Evolutionary conservation across 108 stramenopile genomes (phyloP), one percentile per base, ranked within the genome.

Genomic region (Nannochloropsis salina): DNA sequence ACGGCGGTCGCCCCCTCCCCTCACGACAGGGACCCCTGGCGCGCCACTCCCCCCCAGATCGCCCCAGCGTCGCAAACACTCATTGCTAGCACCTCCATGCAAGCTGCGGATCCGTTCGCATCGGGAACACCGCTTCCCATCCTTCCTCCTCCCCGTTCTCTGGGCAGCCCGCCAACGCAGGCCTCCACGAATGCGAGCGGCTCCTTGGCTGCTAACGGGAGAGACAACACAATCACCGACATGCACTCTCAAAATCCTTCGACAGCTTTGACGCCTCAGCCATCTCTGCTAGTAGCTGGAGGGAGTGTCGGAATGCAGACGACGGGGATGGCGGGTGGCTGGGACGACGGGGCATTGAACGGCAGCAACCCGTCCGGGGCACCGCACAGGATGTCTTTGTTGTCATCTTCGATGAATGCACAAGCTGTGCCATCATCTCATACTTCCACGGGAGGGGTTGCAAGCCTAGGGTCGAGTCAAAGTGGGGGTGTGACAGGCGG

Each of bases 81-180:
- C 31, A 31, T 1, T 31, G 31, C 61, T 74, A 74, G 15, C 61
- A 3, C n/a, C 20, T 3, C 61, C 8, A n/a, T n/a, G n/a, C 61
- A 15, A 4, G 20, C 61, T n/a, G 61, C 61, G 20, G 61, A 74
- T n/a, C 61, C 61, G 20, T 74, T 74, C n/a, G 61, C 61, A 15
- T 74, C 61, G 20, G 61, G 61, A 2, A 1, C 2, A n/a, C 61
- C 61, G 4, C 20, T 74, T n/a, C 61, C 61, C 61, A 74, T 74
- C 61, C 61, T 74, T 8, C 61, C 61, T 74, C 61, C 61, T 74
- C 61, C 61, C 61, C 61, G 61, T n/a, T 3, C 61, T 74, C 61
- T 74, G n/a, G 61, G 61, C 4, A n/a, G 20, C 15, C 61, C 61
- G 61, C 61, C 61, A 15, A n/a, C 20, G 8, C 4, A 74, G 61